Evolutionary conservation across 2,329 filamentous ascomycete species (phyloP).

Genomic region (Apiospora sp.): DNA sequence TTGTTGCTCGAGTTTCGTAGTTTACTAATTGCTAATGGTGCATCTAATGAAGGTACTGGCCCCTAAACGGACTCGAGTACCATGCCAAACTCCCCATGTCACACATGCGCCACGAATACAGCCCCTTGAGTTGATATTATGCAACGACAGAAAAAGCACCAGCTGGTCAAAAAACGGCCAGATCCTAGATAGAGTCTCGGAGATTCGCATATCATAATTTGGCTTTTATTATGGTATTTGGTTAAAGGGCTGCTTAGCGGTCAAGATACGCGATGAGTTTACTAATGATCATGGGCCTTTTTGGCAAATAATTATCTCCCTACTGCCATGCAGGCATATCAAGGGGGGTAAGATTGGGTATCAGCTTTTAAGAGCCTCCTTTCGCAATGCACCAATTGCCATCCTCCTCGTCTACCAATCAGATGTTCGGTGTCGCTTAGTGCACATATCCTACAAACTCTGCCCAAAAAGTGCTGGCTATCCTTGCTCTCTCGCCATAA

Average conservation of each 20-base stretch:
- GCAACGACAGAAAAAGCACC: not conserved
- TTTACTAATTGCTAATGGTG: not conserved
- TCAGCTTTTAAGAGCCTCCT: not conserved
- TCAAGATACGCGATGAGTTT: not conserved
- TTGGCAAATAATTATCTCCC: not conserved
- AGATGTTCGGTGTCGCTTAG: not conserved
- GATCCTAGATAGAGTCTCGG: not conserved
- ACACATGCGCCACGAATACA: too few species aligned
- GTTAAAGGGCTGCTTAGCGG: not conserved
- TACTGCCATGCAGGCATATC: not conserved
- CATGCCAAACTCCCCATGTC: too few species aligned
- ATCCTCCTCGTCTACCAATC: not conserved
- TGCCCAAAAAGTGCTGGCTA: not conserved
- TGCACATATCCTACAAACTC: conserved; percentile 9
- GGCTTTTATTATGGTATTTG: not conserved
- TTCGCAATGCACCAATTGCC: not conserved
- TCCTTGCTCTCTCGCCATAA: not conserved
- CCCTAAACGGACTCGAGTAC: too few species aligned
- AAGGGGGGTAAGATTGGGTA: not conserved
- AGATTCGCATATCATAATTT: not conserved
- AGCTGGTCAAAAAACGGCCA: not conserved
- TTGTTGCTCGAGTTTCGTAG: not conserved
- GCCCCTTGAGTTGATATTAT: too few species aligned
- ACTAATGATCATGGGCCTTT: not conserved
- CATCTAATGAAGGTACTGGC: not conserved